phyloP scores from a whole-genome alignment of 305 asterid species.

The Petunia hybrid region DNA sequence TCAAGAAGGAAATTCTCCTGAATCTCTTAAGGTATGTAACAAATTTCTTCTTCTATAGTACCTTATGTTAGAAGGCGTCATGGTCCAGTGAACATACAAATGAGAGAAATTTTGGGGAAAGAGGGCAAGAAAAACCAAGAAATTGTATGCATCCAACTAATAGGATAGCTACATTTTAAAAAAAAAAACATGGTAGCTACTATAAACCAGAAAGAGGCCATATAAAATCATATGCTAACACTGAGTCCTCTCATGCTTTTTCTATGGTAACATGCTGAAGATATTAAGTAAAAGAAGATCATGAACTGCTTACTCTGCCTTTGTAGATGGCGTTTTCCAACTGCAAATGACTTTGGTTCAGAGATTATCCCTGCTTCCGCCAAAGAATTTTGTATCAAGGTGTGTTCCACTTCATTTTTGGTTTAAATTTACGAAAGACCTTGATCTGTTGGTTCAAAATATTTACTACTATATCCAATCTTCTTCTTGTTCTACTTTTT shows the following conservation, averaged over 20 bases:
- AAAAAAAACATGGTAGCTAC: neutral
- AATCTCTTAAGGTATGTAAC: slow-evolving; percentile 72
- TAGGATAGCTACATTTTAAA: neutral
- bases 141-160: slow-evolving; percentile 13
- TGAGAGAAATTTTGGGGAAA: slow-evolving; percentile 6
- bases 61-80: slow-evolving; percentile 12
- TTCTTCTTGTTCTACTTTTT: neutral
- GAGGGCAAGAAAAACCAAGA: slow-evolving; percentile 17
- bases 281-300: slow-evolving; percentile 25
- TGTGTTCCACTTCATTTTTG: slow-evolving; percentile 37
- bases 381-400: slow-evolving; percentile 73
- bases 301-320: slow-evolving; percentile 30
- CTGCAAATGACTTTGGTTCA: slow-evolving; percentile 96
- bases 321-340: slow-evolving; percentile 93
- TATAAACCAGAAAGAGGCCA: neutral
- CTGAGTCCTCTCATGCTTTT: slow-evolving; percentile 26
- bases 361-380: slow-evolving; percentile 97
- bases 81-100: slow-evolving; percentile 21
- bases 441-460: slow-evolving; percentile 23
- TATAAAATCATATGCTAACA: neutral
- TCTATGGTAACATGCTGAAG: slow-evolving; percentile 31
- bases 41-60: slow-evolving; percentile 7
- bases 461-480: slow-evolving; percentile 13
- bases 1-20: slow-evolving; percentile 94
- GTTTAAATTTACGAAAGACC: neutral